Conservation (phyloP, 345 rosid species). For the Eucalyptus curtisii region DNA sequence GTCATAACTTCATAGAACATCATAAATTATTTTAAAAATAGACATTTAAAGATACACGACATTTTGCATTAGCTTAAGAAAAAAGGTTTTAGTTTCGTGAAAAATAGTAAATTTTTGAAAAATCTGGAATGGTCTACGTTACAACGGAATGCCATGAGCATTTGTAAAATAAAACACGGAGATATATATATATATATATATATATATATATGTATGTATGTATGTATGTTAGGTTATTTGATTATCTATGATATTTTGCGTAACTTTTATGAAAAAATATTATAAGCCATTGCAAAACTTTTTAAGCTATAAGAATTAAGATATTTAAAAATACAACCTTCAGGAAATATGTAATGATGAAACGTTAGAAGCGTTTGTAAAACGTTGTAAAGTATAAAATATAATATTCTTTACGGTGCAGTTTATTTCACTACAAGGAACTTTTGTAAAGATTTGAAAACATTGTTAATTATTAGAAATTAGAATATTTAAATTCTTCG, state of each 20-base stretch:
- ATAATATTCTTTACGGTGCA: neutral
- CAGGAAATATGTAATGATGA: neutral
- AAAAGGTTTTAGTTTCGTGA: neutral
- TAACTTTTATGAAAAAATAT: neutral
- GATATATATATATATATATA: neutral
- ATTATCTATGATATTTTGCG: neutral
- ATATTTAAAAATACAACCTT: neutral
- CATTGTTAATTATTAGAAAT: no score
- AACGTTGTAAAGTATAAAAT: neutral
- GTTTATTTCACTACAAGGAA: no score
- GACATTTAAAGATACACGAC: neutral
- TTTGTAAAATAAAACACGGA: neutral
- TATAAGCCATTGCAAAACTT: neutral
- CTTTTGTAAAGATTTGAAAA: no score
- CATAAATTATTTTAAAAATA: neutral
- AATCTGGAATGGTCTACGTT: neutral
- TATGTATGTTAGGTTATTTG: no score
- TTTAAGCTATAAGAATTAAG: neutral
- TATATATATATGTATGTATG: no score
- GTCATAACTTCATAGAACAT: neutral
- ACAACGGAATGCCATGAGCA: neutral
- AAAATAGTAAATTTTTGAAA: neutral
- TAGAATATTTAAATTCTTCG: no score
- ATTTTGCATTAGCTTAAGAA: neutral
- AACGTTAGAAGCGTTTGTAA: neutral